Evolutionary conservation across 2,329 filamentous ascomycete species (phyloP).

Genomic region (Volutella citrinella): DNA sequence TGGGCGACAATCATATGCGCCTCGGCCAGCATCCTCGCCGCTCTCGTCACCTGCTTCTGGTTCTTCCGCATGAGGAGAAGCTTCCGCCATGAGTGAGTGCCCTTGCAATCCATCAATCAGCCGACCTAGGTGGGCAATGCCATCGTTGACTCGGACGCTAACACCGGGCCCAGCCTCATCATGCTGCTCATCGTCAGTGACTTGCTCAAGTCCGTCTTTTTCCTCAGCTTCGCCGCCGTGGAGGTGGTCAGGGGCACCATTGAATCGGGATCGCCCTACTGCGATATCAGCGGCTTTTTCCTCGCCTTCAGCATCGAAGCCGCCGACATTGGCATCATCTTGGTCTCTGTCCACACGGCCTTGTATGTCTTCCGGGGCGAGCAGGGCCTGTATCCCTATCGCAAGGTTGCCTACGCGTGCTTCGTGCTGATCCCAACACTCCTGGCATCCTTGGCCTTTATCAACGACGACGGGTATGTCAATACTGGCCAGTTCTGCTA

Average conservation of each 20-base stretch:
- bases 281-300: slow-evolving; percentile 67
- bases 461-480: slow-evolving; percentile 55
- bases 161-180: slow-evolving; percentile 55
- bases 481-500: slow-evolving; percentile 68
- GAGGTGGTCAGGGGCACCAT: slow-evolving; percentile 53
- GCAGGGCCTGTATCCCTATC: slow-evolving; percentile 67
- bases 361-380: slow-evolving; percentile 65
- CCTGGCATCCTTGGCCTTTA: slow-evolving; percentile 62
- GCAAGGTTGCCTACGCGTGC: slow-evolving; percentile 54
- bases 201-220: slow-evolving; percentile 67
- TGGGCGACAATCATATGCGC: too few relatives aligned
- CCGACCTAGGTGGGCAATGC: background rate
- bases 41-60: slow-evolving; percentile 63
- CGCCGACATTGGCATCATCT: slow-evolving; percentile 67
- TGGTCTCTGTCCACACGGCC: slow-evolving; percentile 71
- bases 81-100: slow-evolving; percentile 60
- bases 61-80: slow-evolving; percentile 70
- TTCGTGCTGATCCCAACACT: slow-evolving; percentile 58
- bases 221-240: slow-evolving; percentile 62
- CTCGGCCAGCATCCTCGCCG: slow-evolving; percentile 59
- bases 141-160: too few relatives aligned
- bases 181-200: slow-evolving; percentile 72
- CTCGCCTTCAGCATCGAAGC: slow-evolving; percentile 65
- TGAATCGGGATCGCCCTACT: slow-evolving; percentile 52
- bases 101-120: background rate